Percentiles rank a stretch among this genome's conserved stretches.
Evolutionary conservation across 371 early-diverging fungal genomes (phyloP).

Genomic region (Rhizopus delemar): DNA sequence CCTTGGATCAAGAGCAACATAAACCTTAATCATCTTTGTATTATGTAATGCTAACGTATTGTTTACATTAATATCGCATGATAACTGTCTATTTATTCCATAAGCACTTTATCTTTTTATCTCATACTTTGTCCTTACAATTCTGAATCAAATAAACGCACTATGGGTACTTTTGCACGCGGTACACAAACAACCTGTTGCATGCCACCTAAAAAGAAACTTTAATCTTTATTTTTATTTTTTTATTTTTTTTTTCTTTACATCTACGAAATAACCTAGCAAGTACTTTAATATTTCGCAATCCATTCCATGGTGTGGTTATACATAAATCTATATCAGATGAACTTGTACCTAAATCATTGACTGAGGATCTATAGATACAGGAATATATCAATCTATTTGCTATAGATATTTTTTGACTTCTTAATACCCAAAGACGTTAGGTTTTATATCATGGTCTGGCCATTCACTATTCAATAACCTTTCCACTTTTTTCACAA

Average conservation of each 20-base stretch:
- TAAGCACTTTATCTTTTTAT: background rate
- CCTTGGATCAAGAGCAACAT: conserved; percentile 78
- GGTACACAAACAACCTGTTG: conserved; percentile 59
- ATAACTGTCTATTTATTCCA: conserved; percentile 39
- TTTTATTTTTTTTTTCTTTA: conserved; percentile 7
- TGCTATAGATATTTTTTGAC: no score
- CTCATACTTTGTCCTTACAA: conserved; percentile 46
- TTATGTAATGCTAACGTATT: conserved; percentile 79
- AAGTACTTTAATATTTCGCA: conserved; percentile 51
- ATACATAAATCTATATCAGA: conserved; percentile 70
- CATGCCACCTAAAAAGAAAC: conserved; percentile 50
- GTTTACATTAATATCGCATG: conserved; percentile 87
- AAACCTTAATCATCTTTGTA: conserved; percentile 74
- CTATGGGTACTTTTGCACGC: conserved; percentile 69
- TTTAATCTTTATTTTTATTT: background rate
- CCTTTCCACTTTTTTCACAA: conserved; percentile 57
- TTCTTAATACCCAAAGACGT: conserved; percentile 60
- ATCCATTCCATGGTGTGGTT: conserved; percentile 56
- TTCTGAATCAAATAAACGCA: conserved; percentile 63
- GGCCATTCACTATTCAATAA: conserved; percentile 64
- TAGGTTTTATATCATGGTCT: conserved; percentile 54
- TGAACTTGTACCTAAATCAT: conserved; percentile 56
- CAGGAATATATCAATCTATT: no score
- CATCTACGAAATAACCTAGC: conserved; percentile 47
- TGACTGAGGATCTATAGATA: conserved; percentile 47